A percentile compares a stretch with the other conserved stretches of the same genome.
Conservation (phyloP, 345 rosid genomes). For the Alliaria petiolata region DNA sequence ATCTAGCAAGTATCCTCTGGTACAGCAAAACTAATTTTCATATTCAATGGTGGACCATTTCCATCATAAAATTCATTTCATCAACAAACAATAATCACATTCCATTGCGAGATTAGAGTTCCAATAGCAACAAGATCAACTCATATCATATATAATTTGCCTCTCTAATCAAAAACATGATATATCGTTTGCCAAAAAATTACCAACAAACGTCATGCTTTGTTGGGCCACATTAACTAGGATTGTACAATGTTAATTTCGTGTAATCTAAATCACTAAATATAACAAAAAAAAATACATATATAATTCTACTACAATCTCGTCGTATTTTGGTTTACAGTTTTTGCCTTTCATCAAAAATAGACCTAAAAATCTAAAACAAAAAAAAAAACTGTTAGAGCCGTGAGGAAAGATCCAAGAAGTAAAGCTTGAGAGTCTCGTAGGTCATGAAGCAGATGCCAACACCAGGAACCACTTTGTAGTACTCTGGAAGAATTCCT, state of each 20-base stretch:
- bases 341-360: slow-evolving; percentile 21
- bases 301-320: neutral
- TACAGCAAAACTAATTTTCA: too few species aligned
- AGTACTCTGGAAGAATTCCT: slow-evolving; percentile 90
- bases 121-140: neutral
- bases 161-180: neutral
- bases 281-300: neutral
- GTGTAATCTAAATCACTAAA: neutral
- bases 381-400: slow-evolving; percentile 27
- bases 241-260: neutral
- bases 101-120: neutral
- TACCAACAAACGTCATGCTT: too few species aligned
- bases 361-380: slow-evolving; percentile 40
- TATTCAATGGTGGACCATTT: too few species aligned
- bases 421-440: slow-evolving; percentile 69
- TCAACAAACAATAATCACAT: neutral
- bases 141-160: neutral
- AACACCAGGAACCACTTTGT: slow-evolving; percentile 90
- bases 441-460: slow-evolving; percentile 97
- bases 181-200: too few species aligned
- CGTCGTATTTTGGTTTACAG: slow-evolving; percentile 6
- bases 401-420: slow-evolving; percentile 40
- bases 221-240: neutral
- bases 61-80: too few species aligned
- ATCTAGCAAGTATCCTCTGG: too few species aligned